Conservation (phyloP, 192 early-diverging fungal genomes). For the Chytriomyces confervae region DNA sequence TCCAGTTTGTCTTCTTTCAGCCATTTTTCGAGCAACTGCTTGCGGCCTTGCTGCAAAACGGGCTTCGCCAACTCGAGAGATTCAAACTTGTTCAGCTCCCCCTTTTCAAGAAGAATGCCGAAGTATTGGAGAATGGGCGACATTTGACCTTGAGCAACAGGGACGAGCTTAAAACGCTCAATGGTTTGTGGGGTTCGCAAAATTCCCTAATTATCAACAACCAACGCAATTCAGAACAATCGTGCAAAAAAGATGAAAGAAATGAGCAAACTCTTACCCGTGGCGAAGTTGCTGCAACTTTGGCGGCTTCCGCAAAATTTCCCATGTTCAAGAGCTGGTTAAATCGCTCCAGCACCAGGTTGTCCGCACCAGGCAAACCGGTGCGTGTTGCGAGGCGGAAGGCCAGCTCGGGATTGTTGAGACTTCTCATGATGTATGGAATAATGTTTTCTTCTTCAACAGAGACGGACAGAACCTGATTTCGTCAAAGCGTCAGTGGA, state of each 20-base stretch:
- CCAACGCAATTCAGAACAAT: background rate
- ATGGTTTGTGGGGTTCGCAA: slow-evolving; percentile 93
- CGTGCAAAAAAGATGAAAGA: background rate
- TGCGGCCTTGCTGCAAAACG: slow-evolving; percentile 87
- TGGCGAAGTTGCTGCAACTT: slow-evolving; percentile 94
- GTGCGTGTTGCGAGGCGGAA: slow-evolving; percentile 87
- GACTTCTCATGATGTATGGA: slow-evolving; percentile 83
- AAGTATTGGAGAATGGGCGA: slow-evolving; percentile 98
- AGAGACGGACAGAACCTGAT: slow-evolving; percentile 89
- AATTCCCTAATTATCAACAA: slow-evolving; percentile 68
- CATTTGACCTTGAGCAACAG: slow-evolving; percentile 75
- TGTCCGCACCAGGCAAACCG: slow-evolving; percentile 91
- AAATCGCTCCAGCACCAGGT: slow-evolving; percentile 91
- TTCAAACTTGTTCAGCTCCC: slow-evolving; percentile 92
- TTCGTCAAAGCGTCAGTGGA: slow-evolving; percentile 12
- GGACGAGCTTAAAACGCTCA: slow-evolving; percentile 89
- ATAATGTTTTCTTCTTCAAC: slow-evolving; percentile 91
- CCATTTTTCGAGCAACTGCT: slow-evolving; percentile 96
- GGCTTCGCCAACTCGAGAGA: slow-evolving; percentile 92
- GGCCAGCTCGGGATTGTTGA: slow-evolving; percentile 89
- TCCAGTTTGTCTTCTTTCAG: slow-evolving; percentile 98
- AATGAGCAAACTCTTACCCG: slow-evolving; percentile 51
- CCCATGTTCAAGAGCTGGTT: slow-evolving; percentile 78
- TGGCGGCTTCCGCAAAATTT: slow-evolving; percentile 87
- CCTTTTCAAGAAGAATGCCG: slow-evolving; percentile 92